Evolutionary conservation across 768 basidiomycete species (phyloP).

Genomic region (Mycena floridula): DNA sequence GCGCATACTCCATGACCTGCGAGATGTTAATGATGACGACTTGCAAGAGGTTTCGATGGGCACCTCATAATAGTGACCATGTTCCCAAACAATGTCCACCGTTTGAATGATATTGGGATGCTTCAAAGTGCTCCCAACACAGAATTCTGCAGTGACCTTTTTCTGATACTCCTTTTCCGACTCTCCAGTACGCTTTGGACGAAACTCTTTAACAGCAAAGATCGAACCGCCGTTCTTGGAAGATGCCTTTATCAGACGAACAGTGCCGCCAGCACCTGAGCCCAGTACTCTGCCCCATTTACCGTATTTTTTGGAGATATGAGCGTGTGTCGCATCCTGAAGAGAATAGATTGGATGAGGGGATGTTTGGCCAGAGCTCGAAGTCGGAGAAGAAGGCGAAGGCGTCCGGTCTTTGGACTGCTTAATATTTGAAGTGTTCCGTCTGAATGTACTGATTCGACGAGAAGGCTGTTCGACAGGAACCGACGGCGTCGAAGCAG

Average conservation of each 20-base stretch:
- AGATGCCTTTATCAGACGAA: conserved; percentile 87
- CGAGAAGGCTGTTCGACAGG: conserved; percentile 19
- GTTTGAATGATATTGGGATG: conserved; percentile 97
- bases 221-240: conserved; percentile 76
- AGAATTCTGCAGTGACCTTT: conserved; percentile 99
- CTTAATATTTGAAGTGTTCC: no score
- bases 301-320: conserved; percentile 97
- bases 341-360: conserved; percentile 49
- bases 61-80: conserved; percentile 98
- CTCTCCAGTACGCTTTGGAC: conserved; percentile 84
- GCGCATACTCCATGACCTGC: conserved; percentile 99
- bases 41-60: no score
- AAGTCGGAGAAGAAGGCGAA: conserved; percentile 20
- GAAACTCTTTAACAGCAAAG: conserved; percentile 97
- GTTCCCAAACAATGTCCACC: conserved; percentile 95
- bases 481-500: no score
- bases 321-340: conserved; percentile 80
- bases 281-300: conserved; percentile 97
- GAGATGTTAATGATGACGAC: conserved; percentile 9
- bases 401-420: conserved; percentile 41
- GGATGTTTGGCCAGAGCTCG: conserved; percentile 12
- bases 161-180: conserved; percentile 97
- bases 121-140: conserved; percentile 90
- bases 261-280: conserved; percentile 96
- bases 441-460: conserved; percentile 1